These are phyloP conservation scores for Salix arbutifolia DNA, from an alignment of 345 rosid genomes.

Conservation along the genomic window DNA sequence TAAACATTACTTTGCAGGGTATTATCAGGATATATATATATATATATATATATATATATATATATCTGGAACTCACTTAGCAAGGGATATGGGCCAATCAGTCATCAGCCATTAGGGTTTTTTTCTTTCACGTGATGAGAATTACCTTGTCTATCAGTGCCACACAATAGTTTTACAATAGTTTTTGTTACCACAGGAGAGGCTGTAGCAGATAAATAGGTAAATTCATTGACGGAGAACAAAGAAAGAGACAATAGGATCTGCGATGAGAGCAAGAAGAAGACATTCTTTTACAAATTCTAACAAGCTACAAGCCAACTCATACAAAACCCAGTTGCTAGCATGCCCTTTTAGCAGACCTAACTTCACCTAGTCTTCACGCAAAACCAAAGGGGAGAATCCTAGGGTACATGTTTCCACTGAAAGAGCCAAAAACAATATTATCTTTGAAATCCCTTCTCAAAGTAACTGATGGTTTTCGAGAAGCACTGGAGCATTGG, in stretches of 20 bases:
- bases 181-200: too few species aligned
- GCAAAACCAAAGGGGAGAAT: constrained; percentile 6
- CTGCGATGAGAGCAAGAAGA: constrained; percentile 22
- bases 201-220: too few species aligned
- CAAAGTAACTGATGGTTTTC: not conserved
- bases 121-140: too few species aligned
- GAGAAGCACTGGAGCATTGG: not conserved
- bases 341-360: constrained; percentile 19
- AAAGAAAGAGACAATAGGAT: constrained; percentile 12
- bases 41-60: too few species aligned
- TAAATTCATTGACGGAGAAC: not conserved
- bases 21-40: too few species aligned
- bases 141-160: too few species aligned
- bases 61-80: not conserved
- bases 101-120: too few species aligned
- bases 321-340: not conserved
- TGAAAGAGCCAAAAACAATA: not conserved
- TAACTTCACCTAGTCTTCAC: constrained; percentile 14
- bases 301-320: constrained; percentile 5
- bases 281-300: constrained; percentile 15
- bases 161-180: too few species aligned
- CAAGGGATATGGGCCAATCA: too few species aligned
- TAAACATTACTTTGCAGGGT: not conserved
- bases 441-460: not conserved
- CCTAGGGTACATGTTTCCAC: constrained; percentile 5